Conservation (phyloP, 2,329 filamentous ascomycete species). For the Periconia sp. region DNA sequence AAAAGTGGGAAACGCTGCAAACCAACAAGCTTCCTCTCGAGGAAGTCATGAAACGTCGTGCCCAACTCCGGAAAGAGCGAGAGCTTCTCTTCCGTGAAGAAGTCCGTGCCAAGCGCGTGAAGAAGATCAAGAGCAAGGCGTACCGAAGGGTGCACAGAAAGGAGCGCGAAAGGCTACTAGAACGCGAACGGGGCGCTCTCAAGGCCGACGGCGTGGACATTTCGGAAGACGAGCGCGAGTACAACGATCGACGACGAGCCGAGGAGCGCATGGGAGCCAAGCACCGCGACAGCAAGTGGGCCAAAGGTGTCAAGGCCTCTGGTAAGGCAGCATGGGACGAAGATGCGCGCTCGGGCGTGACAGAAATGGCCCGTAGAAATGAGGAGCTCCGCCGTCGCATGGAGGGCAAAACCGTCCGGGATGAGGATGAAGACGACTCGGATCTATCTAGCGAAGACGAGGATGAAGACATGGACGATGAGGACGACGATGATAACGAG, state of each 20-base stretch:
- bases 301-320: conserved; percentile 77
- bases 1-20: conserved; percentile 69
- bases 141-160: conserved; percentile 91
- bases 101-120: conserved; percentile 85
- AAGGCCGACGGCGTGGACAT: conserved; percentile 61
- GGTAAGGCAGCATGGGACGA: conserved; percentile 88
- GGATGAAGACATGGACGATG: conserved; percentile 59
- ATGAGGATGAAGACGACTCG: conserved; percentile 47
- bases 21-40: conserved; percentile 72
- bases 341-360: conserved; percentile 74
- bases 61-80: conserved; percentile 75
- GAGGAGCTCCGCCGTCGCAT: conserved; percentile 81
- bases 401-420: conserved; percentile 65
- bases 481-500: conserved; percentile 58
- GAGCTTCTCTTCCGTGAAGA: conserved; percentile 89
- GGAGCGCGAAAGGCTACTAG: conserved; percentile 63
- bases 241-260: conserved; percentile 72
- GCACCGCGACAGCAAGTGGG: conserved; percentile 89
- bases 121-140: conserved; percentile 98
- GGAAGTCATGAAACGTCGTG: conserved; percentile 71
- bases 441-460: conserved; percentile 55
- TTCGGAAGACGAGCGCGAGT: conserved; percentile 66
- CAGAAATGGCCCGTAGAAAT: conserved; percentile 78
- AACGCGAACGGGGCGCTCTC: conserved; percentile 60
- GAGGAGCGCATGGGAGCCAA: conserved; percentile 83